Percentiles rank a stretch among this genome's conserved stretches.
Evolutionary conservation across 2,329 filamentous ascomycete genomes (phyloP).

Genomic region (Ambrosiella xylebori): DNA sequence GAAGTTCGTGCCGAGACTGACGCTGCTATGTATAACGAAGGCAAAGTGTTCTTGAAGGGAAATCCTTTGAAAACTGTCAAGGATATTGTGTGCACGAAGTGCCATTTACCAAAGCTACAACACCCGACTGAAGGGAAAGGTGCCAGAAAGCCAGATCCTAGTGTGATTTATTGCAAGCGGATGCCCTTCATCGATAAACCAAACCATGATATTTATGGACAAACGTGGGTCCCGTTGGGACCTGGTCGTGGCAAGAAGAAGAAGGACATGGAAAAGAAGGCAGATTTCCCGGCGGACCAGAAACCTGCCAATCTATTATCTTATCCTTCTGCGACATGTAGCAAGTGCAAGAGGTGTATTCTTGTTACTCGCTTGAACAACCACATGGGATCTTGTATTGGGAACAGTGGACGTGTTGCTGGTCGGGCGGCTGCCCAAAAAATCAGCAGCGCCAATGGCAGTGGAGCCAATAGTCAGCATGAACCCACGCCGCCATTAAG

Average conservation of each 20-base stretch:
- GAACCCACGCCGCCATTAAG: slow-evolving; percentile 44
- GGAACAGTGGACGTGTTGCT: slow-evolving; percentile 45
- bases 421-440: slow-evolving; percentile 45
- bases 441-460: slow-evolving; percentile 37
- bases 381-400: slow-evolving; percentile 52
- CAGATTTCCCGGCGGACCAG: slow-evolving; percentile 32
- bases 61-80: slow-evolving; percentile 55
- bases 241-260: slow-evolving; percentile 61
- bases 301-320: slow-evolving; percentile 44
- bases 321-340: slow-evolving; percentile 48
- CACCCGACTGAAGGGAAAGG: slow-evolving; percentile 56
- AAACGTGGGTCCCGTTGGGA: slow-evolving; percentile 58
- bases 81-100: slow-evolving; percentile 57
- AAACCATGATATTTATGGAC: slow-evolving; percentile 66
- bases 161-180: slow-evolving; percentile 59
- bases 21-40: slow-evolving; percentile 54
- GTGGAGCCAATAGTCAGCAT: slow-evolving; percentile 29
- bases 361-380: slow-evolving; percentile 48
- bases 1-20: slow-evolving; percentile 45
- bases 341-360: slow-evolving; percentile 49
- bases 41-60: slow-evolving; percentile 49
- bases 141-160: slow-evolving; percentile 45
- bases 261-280: slow-evolving; percentile 54
- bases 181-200: slow-evolving; percentile 61
- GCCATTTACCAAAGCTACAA: slow-evolving; percentile 55